Base-by-base conservation (phyloP, 2,329 filamentous ascomycete genomes). In the Fusarium domesticum region DNA sequence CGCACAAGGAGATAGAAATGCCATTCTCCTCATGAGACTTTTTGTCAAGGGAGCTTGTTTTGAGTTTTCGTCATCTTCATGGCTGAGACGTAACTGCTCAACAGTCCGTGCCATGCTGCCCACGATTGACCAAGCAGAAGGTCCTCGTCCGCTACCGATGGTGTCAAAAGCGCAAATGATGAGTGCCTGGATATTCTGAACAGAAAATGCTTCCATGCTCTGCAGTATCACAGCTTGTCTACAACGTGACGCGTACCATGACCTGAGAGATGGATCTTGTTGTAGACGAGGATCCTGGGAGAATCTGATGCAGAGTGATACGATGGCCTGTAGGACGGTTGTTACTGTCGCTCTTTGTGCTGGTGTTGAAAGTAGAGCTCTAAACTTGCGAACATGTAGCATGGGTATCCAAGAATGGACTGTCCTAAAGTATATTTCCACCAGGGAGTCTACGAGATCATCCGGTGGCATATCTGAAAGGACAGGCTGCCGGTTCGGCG, bases 351-450 rank as follows among this genome's bases (percentile, higher is more conserved):
- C 33, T 11, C 56, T 42, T 17, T 62, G 44, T 5, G 41, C 23
- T 1, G 59, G 48, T n/a, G 16, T 31, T 3, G 43, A 36, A 2
- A 56, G 19, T 5, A 18, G 10, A 3, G 20, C 28, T 2, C 60
- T 48, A 16, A 64, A 65, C 31, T 58, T 50, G 32, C 46, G 44
- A 44, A 58, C 61, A 32, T 60, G 56, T 4, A 60, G 8, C 30
- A 60, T 57, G 3, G 57, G 57, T 18, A 70, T 69, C 63, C 67
- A 72, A 2, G 68, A 67, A 38, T 71, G 69, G 1, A 71, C 58
- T 2, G 58, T 44, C 1, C 46, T 42, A 33, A 71, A 70, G 47
- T 70, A 70, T 1, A 63, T 57, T 2, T 66, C 62, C 12, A 67
- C 56, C 6, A 68, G 50, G 6, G 51, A 47, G 19, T 63, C 61